These are phyloP conservation scores for Sporothrix mexicana DNA, from an alignment of 2,329 filamentous ascomycete species.

Conservation along the genomic window DNA sequence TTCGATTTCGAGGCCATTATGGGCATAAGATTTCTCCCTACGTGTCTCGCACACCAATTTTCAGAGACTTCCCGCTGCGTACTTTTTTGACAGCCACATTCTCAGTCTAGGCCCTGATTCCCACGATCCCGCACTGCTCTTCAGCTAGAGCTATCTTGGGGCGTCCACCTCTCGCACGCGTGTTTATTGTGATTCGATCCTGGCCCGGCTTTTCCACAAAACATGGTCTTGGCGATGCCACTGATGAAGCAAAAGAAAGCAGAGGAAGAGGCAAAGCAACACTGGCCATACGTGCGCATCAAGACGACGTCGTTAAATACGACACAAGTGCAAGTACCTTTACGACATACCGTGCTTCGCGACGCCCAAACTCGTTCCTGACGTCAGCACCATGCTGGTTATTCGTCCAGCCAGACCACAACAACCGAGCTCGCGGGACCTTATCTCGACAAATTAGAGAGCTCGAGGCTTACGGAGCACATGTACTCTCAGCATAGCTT, in stretches of 20 bases:
- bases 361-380: neutral
- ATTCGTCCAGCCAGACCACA: constrained; percentile 4
- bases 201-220: neutral
- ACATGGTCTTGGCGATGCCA: neutral
- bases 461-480: neutral
- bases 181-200: neutral
- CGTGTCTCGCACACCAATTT: neutral
- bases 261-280: neutral
- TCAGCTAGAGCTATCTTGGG: constrained; percentile 6
- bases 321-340: too few relatives aligned
- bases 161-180: constrained; percentile 9
- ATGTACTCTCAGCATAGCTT: constrained; percentile 13
- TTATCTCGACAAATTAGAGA: constrained; percentile 28
- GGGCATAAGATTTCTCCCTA: neutral
- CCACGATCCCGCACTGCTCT: too few relatives aligned
- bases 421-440: neutral
- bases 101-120: neutral
- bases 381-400: neutral
- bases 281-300: neutral
- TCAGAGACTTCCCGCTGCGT: neutral
- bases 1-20: neutral
- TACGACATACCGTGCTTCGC: too few relatives aligned
- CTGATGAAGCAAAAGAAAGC: neutral
- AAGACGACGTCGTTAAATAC: neutral
- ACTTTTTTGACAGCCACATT: neutral